Percentiles rank a stretch among this genome's conserved stretches.
These are phyloP conservation scores for Phlegmacium glaucopus DNA, from an alignment of 768 basidiomycete genomes.

Conservation along the genomic window DNA sequence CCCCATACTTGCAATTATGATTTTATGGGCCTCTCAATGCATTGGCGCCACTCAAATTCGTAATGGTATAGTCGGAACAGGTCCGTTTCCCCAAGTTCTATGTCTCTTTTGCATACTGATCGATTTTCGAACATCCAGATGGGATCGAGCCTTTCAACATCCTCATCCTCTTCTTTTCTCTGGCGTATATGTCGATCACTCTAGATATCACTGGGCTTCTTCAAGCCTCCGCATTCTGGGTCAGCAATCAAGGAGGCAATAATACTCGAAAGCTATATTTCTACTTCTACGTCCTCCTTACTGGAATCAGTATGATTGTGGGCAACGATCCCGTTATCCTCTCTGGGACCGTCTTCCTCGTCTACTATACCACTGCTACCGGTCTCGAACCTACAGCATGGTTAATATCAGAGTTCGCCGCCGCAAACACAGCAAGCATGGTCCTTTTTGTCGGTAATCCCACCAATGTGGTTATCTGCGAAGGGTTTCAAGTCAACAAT, in stretches of 20 bases:
- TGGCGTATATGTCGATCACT: slow-evolving; percentile 92
- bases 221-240: slow-evolving; percentile 85
- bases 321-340: slow-evolving; percentile 95
- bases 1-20: slow-evolving; percentile 48
- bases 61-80: slow-evolving; percentile 65
- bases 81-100: slow-evolving; percentile 4
- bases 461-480: slow-evolving; percentile 91
- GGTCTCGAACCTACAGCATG: slow-evolving; percentile 55
- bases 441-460: slow-evolving; percentile 84
- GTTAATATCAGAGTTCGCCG: slow-evolving; percentile 75
- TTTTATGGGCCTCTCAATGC: slow-evolving; percentile 60
- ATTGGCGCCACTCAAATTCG: slow-evolving; percentile 52
- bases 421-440: slow-evolving; percentile 77
- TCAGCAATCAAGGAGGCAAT: slow-evolving; percentile 73
- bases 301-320: slow-evolving; percentile 70
- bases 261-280: slow-evolving; percentile 72
- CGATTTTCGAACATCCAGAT: slow-evolving; percentile 29
- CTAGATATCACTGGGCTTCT: slow-evolving; percentile 88
- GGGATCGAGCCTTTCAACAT: slow-evolving; percentile 91
- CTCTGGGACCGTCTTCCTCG: slow-evolving; percentile 86
- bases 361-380: slow-evolving; percentile 78
- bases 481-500: slow-evolving; percentile 78
- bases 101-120: not conserved
- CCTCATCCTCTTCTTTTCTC: slow-evolving; percentile 85
- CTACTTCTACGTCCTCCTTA: slow-evolving; percentile 83